Evolutionary conservation across 805 yeast species (phyloP).

Genomic region (Candida oleophila): DNA sequence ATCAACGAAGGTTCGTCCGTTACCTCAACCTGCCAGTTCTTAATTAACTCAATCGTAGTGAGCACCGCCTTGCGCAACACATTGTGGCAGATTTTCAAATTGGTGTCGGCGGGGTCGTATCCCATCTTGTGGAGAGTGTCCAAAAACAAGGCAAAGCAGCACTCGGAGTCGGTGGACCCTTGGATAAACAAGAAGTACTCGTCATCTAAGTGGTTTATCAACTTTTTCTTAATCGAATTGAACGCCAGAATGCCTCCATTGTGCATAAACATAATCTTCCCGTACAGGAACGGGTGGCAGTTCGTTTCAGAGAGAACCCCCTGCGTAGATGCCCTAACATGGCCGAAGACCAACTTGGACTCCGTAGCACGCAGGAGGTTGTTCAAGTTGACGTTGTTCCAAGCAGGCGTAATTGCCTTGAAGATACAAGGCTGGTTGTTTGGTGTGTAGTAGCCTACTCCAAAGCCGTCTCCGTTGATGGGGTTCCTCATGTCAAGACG

Average conservation of each 20-base stretch:
- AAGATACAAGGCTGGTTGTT: constrained; percentile 82
- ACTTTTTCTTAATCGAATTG: constrained; percentile 64
- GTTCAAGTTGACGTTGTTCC: constrained; percentile 92
- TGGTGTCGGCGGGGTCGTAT: constrained; percentile 53
- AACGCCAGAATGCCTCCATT: constrained; percentile 88
- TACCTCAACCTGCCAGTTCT: constrained; percentile 72
- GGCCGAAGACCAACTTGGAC: constrained; percentile 84
- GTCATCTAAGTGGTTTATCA: constrained; percentile 74
- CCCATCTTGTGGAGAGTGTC: constrained; percentile 79
- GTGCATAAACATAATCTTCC: constrained; percentile 93
- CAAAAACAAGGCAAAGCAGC: constrained; percentile 85
- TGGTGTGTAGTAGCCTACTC: constrained; percentile 81
- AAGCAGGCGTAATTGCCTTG: constrained; percentile 95
- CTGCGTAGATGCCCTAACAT: constrained; percentile 93
- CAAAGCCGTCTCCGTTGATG: constrained; percentile 97
- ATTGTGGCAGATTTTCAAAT: constrained; percentile 46
- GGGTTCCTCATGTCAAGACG: constrained; percentile 88
- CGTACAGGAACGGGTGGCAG: constrained; percentile 93
- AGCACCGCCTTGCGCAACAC: constrained; percentile 66
- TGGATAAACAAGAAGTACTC: constrained; percentile 78
- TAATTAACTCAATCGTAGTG: constrained; percentile 71
- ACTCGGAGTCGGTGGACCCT: constrained; percentile 95
- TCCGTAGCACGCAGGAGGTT: constrained; percentile 85
- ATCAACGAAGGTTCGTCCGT: constrained; percentile 70
- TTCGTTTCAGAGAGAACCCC: constrained; percentile 94